Evolutionary conservation across 2,329 filamentous ascomycete genomes (phyloP).

Genomic region (Teratosphaeria nubilosa): DNA sequence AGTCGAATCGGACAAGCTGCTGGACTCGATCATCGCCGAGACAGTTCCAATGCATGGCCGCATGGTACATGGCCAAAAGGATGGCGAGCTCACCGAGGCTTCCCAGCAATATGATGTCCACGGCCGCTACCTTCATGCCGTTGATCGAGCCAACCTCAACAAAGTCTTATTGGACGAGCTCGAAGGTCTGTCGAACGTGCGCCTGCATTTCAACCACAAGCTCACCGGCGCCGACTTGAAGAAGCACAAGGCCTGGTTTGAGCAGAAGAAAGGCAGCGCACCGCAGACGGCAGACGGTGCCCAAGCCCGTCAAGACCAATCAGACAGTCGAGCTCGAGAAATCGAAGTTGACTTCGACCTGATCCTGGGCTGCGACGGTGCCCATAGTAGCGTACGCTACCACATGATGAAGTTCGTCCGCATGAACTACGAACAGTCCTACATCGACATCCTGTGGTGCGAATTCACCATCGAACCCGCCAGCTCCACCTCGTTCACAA

Average conservation of each 20-base stretch:
- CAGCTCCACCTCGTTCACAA: conserved; percentile 7
- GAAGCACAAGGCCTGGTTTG: conserved; percentile 8
- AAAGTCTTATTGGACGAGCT: conserved; percentile 73
- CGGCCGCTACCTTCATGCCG: conserved; percentile 72
- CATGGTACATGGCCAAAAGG: conserved; percentile 71
- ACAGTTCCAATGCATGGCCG: conserved; percentile 91
- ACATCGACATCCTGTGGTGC: conserved; percentile 95
- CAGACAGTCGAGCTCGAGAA: conserved; percentile 38
- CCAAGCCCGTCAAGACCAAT: conserved; percentile 25
- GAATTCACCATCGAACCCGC: conserved; percentile 67
- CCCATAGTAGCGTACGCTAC: conserved; percentile 81
- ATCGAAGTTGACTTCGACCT: conserved; percentile 82
- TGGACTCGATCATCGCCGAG: conserved; percentile 62
- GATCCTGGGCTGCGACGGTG: conserved; percentile 88
- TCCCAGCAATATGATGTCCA: conserved; percentile 86
- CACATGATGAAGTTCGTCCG: conserved; percentile 92
- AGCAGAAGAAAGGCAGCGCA: conserved; percentile 3
- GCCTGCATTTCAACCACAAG: conserved; percentile 87
- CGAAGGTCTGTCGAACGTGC: conserved; percentile 77
- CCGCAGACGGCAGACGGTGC: conserved; percentile 26
- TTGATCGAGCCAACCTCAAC: conserved; percentile 77
- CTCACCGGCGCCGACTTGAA: conserved; percentile 81
- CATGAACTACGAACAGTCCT: conserved; percentile 86
- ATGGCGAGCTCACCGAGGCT: conserved; percentile 56
- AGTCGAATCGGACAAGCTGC: conserved; percentile 54